Evolutionary conservation across 345 rosid species (phyloP), one percentile per base, ranked within the genome.

Genomic region (Gynandropsis gynandra): DNA sequence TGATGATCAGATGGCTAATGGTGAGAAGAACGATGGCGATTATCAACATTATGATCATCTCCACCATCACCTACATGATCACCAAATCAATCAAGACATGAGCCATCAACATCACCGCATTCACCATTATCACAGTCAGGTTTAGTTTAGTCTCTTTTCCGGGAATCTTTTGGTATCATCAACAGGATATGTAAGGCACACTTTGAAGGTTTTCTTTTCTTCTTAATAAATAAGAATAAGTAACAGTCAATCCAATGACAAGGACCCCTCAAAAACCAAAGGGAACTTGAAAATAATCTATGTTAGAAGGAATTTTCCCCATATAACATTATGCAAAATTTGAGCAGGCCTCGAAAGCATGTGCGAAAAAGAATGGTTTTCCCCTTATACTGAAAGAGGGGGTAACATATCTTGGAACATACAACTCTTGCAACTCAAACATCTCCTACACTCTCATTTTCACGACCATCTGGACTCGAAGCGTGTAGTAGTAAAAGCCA

Each of bases 1-100:
- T 35, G 64, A 72, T 14, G 80, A 67, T 44, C 72, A 73, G 63
- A 72, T 71, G 54, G 67, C 32, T 27, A 70, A 69, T 21, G 54
- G 42, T 18, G 65, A 74, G 31, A 56, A 74, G 49, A 56, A 52
- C 34, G 71, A 68, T 31, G 56, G 63, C 59, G 77, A 70, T 16
- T 64, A 53, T 49, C 74, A 73, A 31, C 75, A 68, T 18, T 60
- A 42, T 43, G 61, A 59, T 48, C 61, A 60, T 54, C 74, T 67
- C 32, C 64, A 70, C 16, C 69, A 72, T 58, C 72, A 70, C 47
- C 75, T 64, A 20, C 53, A 44, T 32, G 63, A 67, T 44, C 64
- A 59, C 9, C 68, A 76, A 20, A 72, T 69, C 36, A 69, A 66
- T 34, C 71, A 59, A 15, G 54, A 24, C 10, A 34, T 45, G 37